These are phyloP conservation scores for Penicillium maclennaniae DNA, from an alignment of 495 filamentous ascomycete species.

Conservation along the genomic window DNA sequence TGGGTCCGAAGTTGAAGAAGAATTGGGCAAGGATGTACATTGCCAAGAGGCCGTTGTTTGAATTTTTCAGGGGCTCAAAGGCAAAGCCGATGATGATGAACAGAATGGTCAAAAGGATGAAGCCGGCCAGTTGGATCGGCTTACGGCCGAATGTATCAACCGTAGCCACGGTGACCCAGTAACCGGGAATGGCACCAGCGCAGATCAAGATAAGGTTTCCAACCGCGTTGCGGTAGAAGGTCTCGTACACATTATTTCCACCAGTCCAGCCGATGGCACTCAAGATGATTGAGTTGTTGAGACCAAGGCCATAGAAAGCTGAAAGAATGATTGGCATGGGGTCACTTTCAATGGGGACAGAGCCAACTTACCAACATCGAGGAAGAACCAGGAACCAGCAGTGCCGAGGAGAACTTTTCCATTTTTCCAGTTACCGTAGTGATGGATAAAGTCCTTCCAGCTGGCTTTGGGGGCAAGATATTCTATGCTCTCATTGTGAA, in stretches of 20 bases:
- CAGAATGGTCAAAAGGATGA: constrained; percentile 67
- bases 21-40: constrained; percentile 80
- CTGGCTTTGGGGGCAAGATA: constrained; percentile 60
- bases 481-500: constrained; percentile 36
- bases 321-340: constrained; percentile 25
- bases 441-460: constrained; percentile 58
- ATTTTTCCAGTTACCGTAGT: constrained; percentile 65
- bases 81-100: constrained; percentile 74
- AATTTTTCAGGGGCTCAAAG: constrained; percentile 44
- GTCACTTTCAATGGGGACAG: background rate
- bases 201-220: constrained; percentile 72
- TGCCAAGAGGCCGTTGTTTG: constrained; percentile 55
- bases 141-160: constrained; percentile 74
- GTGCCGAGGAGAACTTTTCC: constrained; percentile 69
- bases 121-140: constrained; percentile 74
- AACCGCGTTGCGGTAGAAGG: constrained; percentile 65
- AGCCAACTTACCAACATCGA: constrained; percentile 51
- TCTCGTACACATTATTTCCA: constrained; percentile 54
- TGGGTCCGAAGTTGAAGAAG: constrained; percentile 86
- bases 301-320: constrained; percentile 75
- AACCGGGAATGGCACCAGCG: constrained; percentile 73
- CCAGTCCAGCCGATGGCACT: constrained; percentile 63
- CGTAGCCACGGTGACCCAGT: constrained; percentile 68
- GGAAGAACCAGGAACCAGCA: constrained; percentile 75
- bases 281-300: constrained; percentile 71